Evolutionary conservation across 148 eudicot species (phyloP), one percentile per base, ranked within the genome.

Genomic region (Hydrangea macrophylla): DNA sequence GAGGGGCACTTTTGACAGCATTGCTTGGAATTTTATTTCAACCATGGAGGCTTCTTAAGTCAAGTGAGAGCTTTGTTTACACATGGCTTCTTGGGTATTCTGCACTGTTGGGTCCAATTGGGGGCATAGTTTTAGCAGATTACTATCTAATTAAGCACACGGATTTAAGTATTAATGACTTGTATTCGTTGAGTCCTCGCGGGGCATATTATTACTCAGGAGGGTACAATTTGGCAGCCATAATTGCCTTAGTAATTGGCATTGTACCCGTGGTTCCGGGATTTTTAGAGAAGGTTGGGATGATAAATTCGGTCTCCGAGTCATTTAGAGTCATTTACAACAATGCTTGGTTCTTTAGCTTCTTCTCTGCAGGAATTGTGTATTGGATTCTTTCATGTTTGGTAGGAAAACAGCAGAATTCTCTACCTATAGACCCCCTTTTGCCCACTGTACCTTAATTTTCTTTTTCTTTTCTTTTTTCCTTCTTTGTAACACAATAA

Each of bases 61-160:
- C 99, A 37, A 91, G 97, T 70, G 96, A 94, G 72, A 94, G 92
- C 78, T 94, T 94, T 66, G 96, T 94, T 25, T 88, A 94, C 79
- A 94, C 97, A 5, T 94, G 99, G 99, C 87, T 94, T 10, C 91
- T 94, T 0, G 99, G 99, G 2, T 91, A 94, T 62, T 82, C 99
- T 2, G 99, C 99, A 27, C 70, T 94, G 12, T 36, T 94, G 74
- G 99, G 99, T 7, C 99, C 99, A 17, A 94, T 91, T 30, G 93
- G 90, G 31, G 97, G 96, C 6, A 78, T 94, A 32, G 74, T 91
- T 28, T 53, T 94, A n/a, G 90, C 81, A 1, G 99, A 94, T 76
- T 94, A 94, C 65, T 94, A 94, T 76, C 73, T 94, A 6, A 20
- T 90, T 15, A 75, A 79, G 74, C 60, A 63, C 18, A 81, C 76